Percentiles rank a stretch among this genome's conserved stretches.
These are phyloP conservation scores for Theileria annulata DNA, from an alignment of 169 alveolate genomes.

Conservation along the genomic window DNA sequence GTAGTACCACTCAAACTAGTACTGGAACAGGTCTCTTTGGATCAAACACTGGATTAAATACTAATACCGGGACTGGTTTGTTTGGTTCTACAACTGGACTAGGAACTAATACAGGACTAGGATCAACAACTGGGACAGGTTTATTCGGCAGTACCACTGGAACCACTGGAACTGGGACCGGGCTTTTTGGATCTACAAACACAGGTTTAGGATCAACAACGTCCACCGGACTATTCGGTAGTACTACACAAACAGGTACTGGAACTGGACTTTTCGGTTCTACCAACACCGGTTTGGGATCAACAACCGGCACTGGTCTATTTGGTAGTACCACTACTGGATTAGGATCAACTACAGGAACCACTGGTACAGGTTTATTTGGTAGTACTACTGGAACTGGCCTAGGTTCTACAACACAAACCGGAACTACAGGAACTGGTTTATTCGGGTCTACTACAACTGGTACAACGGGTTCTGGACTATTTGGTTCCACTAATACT, in stretches of 20 bases:
- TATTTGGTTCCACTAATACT: conserved; percentile 41
- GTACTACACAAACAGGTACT: conserved; percentile 40
- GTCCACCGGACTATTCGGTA: conserved; percentile 43
- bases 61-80: conserved; percentile 42
- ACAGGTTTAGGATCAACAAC: conserved; percentile 11
- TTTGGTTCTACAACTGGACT: conserved; percentile 24
- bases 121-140: conserved; percentile 22
- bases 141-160: conserved; percentile 50
- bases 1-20: conserved; percentile 3
- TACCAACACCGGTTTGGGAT: background rate
- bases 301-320: conserved; percentile 39
- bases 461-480: conserved; percentile 25
- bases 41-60: conserved; percentile 22
- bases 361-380: conserved; percentile 42
- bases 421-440: conserved; percentile 19
- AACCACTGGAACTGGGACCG: conserved; percentile 28
- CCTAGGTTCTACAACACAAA: conserved; percentile 12
- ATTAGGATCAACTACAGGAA: conserved; percentile 11
- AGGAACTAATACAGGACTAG: conserved; percentile 6
- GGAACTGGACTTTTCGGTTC: conserved; percentile 55
- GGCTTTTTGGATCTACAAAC: conserved; percentile 41
- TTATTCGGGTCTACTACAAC: conserved; percentile 4
- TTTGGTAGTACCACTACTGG: conserved; percentile 27
- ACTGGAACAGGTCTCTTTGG: conserved; percentile 9
- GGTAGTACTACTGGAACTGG: conserved; percentile 32